Percentiles rank a stretch among this genome's conserved stretches.
Evolutionary conservation across 2,329 filamentous ascomycete genomes (phyloP).

Genomic region (Aspergillus cejpii): DNA sequence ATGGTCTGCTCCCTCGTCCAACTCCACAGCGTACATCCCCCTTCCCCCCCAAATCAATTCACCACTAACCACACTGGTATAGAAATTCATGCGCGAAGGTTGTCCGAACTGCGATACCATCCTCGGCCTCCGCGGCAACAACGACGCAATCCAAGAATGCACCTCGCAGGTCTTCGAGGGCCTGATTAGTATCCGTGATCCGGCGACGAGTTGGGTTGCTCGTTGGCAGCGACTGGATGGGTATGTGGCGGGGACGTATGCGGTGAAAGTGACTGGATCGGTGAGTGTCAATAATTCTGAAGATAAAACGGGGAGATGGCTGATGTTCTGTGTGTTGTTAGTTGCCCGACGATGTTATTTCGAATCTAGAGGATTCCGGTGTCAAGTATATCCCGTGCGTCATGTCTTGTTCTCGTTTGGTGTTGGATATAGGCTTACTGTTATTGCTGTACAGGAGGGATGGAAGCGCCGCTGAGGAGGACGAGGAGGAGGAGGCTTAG

Average conservation of each 20-base stretch:
- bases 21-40: constrained; percentile 58
- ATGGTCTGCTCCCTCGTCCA: constrained; percentile 98
- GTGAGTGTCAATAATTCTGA: constrained; percentile 34
- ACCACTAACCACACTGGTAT: constrained; percentile 8
- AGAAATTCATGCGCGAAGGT: constrained; percentile 80
- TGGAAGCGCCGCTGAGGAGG: constrained; percentile 43
- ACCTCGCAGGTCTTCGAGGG: constrained; percentile 96
- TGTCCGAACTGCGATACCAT: constrained; percentile 97
- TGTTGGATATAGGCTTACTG: constrained; percentile 7
- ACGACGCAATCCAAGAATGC: constrained; percentile 81
- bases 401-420: background rate
- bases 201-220: constrained; percentile 86
- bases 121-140: constrained; percentile 70
- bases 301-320: background rate
- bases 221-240: constrained; percentile 88
- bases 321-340: constrained; percentile 16
- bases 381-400: constrained; percentile 55
- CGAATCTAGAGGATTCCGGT: constrained; percentile 52
- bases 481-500: constrained; percentile 41
- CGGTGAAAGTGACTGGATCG: constrained; percentile 85
- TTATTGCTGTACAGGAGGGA: constrained; percentile 32
- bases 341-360: constrained; percentile 53
- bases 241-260: constrained; percentile 85
- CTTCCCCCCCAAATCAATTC: constrained; percentile 4
- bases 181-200: constrained; percentile 75